These are phyloP conservation scores for Talaromyces atroroseus DNA, from an alignment of 2,329 filamentous ascomycete genomes.

Conservation along the genomic window DNA sequence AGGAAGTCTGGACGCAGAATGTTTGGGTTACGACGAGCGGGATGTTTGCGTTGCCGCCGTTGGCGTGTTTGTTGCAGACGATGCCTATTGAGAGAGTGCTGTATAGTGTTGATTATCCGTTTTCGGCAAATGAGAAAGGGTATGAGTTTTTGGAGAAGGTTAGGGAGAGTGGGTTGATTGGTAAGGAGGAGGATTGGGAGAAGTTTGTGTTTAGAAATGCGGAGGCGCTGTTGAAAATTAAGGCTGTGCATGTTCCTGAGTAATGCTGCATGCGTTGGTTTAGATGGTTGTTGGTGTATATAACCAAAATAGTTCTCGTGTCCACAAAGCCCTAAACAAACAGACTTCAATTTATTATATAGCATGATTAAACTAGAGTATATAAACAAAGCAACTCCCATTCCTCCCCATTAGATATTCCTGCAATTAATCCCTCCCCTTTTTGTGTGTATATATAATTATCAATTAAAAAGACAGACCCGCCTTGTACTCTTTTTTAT, in stretches of 20 bases:
- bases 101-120: slow-evolving; percentile 56
- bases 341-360: background rate
- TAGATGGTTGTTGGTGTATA: background rate
- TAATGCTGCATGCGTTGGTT: no score
- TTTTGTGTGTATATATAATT: background rate
- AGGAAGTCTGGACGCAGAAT: slow-evolving; percentile 51
- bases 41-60: slow-evolving; percentile 45
- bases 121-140: slow-evolving; percentile 47
- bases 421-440: background rate
- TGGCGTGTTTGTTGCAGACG: slow-evolving; percentile 37
- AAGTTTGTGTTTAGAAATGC: slow-evolving; percentile 49
- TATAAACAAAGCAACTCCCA: background rate
- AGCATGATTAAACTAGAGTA: background rate
- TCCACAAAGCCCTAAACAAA: background rate
- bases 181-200: slow-evolving; percentile 45
- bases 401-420: background rate
- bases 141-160: slow-evolving; percentile 46
- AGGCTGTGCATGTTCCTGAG: background rate
- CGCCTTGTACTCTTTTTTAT: background rate
- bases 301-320: background rate
- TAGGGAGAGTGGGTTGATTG: slow-evolving; percentile 45
- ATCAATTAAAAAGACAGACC: background rate
- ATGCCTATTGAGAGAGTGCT: slow-evolving; percentile 45
- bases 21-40: slow-evolving; percentile 56
- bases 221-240: slow-evolving; percentile 37